These are phyloP conservation scores for Lobosporangium transversale DNA, from an alignment of 192 early-diverging fungal genomes.

Conservation along the genomic window DNA sequence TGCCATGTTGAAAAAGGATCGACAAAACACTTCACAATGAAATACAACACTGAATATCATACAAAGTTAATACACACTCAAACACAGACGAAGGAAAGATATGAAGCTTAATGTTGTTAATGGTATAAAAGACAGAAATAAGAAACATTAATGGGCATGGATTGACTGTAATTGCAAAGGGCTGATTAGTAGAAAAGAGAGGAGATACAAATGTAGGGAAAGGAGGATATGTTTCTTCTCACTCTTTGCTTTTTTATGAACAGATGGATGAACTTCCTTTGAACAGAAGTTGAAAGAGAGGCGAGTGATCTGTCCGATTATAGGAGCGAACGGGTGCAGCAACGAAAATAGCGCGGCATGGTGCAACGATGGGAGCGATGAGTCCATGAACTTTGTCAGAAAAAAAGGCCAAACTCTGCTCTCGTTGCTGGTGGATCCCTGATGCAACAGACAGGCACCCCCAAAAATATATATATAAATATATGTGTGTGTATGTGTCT, in stretches of 20 bases:
- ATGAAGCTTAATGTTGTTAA: background rate
- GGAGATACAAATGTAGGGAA: background rate
- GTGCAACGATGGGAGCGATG: background rate
- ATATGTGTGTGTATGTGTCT: too few species aligned
- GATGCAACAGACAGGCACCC: too few species aligned
- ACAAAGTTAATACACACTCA: background rate
- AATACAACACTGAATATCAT: background rate
- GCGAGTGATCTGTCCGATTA: too few species aligned
- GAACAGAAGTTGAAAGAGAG: background rate
- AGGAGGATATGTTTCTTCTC: background rate
- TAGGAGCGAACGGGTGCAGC: too few species aligned
- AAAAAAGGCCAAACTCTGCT: background rate
- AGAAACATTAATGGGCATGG: too few species aligned
- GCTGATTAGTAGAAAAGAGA: too few species aligned
- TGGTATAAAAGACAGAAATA: background rate
- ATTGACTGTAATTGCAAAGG: too few species aligned
- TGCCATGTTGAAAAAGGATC: background rate
- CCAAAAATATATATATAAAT: too few species aligned
- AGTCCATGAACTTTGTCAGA: background rate
- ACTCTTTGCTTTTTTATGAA: background rate
- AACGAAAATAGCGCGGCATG: too few species aligned
- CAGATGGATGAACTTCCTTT: background rate
- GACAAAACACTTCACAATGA: too few species aligned
- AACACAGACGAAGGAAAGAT: background rate
- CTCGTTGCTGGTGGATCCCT: too few species aligned